Evolutionary conservation across 2,329 filamentous ascomycete species (phyloP), one percentile per base, ranked within the genome.

Genomic region (Cordyceps farinosa): DNA sequence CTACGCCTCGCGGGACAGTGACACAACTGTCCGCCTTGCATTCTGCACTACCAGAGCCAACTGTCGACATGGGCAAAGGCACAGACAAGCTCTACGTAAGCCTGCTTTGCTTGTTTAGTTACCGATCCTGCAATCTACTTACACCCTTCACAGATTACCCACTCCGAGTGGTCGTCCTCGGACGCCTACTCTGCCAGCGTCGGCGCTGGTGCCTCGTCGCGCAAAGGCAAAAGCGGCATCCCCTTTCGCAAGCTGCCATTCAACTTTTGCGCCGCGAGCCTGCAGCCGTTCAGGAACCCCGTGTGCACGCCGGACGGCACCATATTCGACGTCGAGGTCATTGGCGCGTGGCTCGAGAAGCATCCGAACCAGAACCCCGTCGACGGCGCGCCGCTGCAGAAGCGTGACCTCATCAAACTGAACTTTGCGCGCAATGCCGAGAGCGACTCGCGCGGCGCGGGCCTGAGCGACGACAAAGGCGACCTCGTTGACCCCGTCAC

Each of bases 401-500:
- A 87, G 69, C 86, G 88, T 63, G 94, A 98, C 69, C 82, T 99
- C 56, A 92, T 98, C 73, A 92, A 92, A 72, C 85, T 99, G 67
- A 89, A 93, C 73, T 97, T 98, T 76, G 85, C 91, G 65, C 93
- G 94, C 74, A 99, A 98, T 75, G 90, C 93, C 60, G 90, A 93
- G 65, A 77, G 79, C 50, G 79, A 83, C 68, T 78, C 79, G 3
- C 77, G 80, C 47, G 78, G 81, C 48, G 78, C 78, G 9, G 80
- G 78, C 3, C 67, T 77, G 13, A 78, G 78, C 66, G 83, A 86
- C 66, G 83, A 80, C 17, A 81, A 83, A 65, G 90, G 87, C 60
- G 95, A 98, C 70, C 90, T 95, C 71, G 91, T 98, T 66, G 95
- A 99, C 71, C 96, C 95, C 0, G 94, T 99, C 53, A 97, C 93